Evolutionary conservation across 257 asterid species (phyloP).

Genomic region (Penstemon davidsonii): DNA sequence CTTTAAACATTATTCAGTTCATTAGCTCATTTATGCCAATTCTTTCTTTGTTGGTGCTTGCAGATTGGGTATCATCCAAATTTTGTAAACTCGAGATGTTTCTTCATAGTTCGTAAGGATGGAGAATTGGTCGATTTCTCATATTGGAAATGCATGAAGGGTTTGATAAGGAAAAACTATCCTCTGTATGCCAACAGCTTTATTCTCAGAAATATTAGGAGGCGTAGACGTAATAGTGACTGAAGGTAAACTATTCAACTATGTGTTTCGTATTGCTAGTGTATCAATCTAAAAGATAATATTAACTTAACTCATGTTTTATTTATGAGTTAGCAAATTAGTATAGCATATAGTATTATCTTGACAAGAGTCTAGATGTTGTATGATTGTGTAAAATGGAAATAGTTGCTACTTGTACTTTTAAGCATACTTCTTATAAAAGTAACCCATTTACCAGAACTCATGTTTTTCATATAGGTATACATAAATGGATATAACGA

Average conservation of each 20-base stretch:
- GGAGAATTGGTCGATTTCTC: slow-evolving; percentile 93
- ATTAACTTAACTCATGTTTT: neutral
- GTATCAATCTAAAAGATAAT: no score
- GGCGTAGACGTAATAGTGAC: slow-evolving; percentile 45
- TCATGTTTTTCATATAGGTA: no score
- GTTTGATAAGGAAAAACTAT: slow-evolving; percentile 78
- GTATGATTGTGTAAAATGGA: neutral
- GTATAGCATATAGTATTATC: neutral
- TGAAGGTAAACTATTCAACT: slow-evolving; percentile 38
- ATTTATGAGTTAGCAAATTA: neutral
- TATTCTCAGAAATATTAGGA: slow-evolving; percentile 80
- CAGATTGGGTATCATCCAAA: slow-evolving; percentile 95
- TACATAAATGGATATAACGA: no score
- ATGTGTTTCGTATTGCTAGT: slow-evolving; percentile 1
- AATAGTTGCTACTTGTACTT: neutral
- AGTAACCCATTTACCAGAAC: no score
- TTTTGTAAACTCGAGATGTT: slow-evolving; percentile 75
- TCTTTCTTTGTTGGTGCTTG: slow-evolving; percentile 28
- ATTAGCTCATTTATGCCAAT: slow-evolving; percentile 23
- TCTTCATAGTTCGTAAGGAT: slow-evolving; percentile 85
- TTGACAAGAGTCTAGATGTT: neutral
- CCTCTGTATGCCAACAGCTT: slow-evolving; percentile 93
- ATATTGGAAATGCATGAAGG: slow-evolving; percentile 97
- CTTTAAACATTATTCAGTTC: neutral
- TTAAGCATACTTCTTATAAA: neutral